Percentiles rank a stretch among this genome's conserved stretches.
Conservation (phyloP, 2,329 filamentous ascomycete genomes). For the Fusarium buharicum region DNA sequence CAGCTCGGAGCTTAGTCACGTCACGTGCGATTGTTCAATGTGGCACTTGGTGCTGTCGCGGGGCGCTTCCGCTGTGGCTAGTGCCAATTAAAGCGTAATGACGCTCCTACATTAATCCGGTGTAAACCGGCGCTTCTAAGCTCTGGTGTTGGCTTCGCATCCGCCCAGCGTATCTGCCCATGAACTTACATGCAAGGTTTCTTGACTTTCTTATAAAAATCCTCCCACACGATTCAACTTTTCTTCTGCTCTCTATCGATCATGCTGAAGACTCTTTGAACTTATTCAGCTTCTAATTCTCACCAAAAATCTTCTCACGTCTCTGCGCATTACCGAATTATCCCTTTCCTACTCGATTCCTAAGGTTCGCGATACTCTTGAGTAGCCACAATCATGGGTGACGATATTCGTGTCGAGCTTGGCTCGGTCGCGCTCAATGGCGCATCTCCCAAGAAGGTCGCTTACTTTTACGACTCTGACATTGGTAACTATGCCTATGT, state of each 20-base stretch:
- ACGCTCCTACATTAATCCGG: conserved; percentile 49
- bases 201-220: conserved; percentile 22
- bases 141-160: conserved; percentile 36
- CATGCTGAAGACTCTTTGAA: conserved; percentile 42
- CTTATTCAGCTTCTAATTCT: conserved; percentile 11
- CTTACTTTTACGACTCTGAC: conserved; percentile 98
- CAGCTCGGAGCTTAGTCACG: conserved; percentile 45
- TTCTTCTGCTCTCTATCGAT: conserved; percentile 20
- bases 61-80: conserved; percentile 18
- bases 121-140: conserved; percentile 26
- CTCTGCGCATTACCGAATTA: conserved; percentile 3
- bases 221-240: conserved; percentile 13
- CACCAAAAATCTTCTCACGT: background rate
- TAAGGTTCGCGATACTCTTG: conserved; percentile 30
- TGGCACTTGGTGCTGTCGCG: conserved; percentile 26
- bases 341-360: conserved; percentile 15
- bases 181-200: conserved; percentile 38
- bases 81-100: conserved; percentile 21
- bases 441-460: conserved; percentile 78
- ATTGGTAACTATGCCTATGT: conserved; percentile 99
- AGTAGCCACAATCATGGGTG: conserved; percentile 49
- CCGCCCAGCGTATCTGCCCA: conserved; percentile 32
- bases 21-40: conserved; percentile 38
- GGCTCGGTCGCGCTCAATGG: conserved; percentile 60
- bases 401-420: conserved; percentile 54